Evolutionary conservation across 2,329 filamentous ascomycete species (phyloP).

Genomic region (Ceratocystis cubensis): DNA sequence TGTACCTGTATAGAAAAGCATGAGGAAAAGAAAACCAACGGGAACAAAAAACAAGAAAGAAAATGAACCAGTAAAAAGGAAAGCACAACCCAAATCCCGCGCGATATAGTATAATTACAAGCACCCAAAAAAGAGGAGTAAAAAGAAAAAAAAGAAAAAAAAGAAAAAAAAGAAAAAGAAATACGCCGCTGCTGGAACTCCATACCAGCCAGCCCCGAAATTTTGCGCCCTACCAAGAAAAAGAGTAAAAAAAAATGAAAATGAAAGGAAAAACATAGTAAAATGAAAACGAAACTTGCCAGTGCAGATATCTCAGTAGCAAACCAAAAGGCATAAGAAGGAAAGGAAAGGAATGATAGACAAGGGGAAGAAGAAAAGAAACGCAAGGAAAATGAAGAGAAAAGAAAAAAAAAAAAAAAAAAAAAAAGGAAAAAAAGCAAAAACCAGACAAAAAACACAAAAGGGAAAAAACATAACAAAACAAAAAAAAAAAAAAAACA

Average conservation of each 20-base stretch:
- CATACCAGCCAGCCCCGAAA: background rate
- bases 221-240: background rate
- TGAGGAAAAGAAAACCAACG: background rate
- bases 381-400: background rate
- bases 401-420: background rate
- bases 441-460: no score
- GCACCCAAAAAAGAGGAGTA: background rate
- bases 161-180: background rate
- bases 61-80: background rate
- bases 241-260: background rate
- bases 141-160: background rate
- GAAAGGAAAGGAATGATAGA: conserved; percentile 8
- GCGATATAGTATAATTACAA: conserved; percentile 1
- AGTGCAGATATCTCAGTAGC: conserved; percentile 10
- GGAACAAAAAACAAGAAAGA: background rate
- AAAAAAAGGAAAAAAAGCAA: no score
- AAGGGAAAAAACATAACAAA: no score
- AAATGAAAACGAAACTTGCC: conserved; percentile 7
- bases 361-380: background rate
- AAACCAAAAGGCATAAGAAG: background rate
- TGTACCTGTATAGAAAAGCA: background rate
- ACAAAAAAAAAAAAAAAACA: background rate
- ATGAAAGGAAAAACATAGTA: background rate
- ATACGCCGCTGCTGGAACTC: background rate
- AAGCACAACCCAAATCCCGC: background rate